These are phyloP conservation scores for Linnemannia zychae DNA, from an alignment of 192 early-diverging fungal species.

Conservation along the genomic window DNA sequence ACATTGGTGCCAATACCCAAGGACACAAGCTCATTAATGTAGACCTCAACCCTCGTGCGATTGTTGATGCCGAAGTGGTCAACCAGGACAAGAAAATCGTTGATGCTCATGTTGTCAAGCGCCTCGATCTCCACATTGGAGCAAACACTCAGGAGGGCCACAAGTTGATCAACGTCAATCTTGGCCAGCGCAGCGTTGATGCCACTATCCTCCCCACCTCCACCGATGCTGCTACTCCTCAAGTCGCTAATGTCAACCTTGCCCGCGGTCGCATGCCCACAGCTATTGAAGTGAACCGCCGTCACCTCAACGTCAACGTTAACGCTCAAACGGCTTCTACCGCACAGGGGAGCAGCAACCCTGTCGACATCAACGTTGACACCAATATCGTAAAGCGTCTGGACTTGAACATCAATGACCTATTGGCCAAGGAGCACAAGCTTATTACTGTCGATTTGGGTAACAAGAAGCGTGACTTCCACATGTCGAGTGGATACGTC, in stretches of 20 bases:
- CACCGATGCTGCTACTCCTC: not conserved
- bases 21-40: not conserved
- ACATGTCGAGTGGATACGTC: not conserved
- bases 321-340: no score
- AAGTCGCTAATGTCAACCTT: not conserved
- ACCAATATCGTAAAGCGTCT: no score
- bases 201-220: no score
- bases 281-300: not conserved
- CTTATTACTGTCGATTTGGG: not conserved
- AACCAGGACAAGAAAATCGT: not conserved
- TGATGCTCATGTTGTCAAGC: not conserved
- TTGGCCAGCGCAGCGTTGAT: no score
- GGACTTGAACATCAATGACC: no score
- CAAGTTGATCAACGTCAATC: not conserved
- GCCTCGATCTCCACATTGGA: not conserved
- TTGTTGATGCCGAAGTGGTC: not conserved
- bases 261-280: not conserved
- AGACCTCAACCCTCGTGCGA: not conserved
- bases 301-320: not conserved
- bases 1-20: not conserved
- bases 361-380: not conserved
- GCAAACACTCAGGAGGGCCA: no score
- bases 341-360: no score
- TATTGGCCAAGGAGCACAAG: not conserved
- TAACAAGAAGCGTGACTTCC: conserved; percentile 1